Percentiles rank a stretch among this genome's conserved stretches.
phyloP scores from a whole-genome alignment of 352 stramenopile genomes.

The Phytophthora colocasiae region DNA sequence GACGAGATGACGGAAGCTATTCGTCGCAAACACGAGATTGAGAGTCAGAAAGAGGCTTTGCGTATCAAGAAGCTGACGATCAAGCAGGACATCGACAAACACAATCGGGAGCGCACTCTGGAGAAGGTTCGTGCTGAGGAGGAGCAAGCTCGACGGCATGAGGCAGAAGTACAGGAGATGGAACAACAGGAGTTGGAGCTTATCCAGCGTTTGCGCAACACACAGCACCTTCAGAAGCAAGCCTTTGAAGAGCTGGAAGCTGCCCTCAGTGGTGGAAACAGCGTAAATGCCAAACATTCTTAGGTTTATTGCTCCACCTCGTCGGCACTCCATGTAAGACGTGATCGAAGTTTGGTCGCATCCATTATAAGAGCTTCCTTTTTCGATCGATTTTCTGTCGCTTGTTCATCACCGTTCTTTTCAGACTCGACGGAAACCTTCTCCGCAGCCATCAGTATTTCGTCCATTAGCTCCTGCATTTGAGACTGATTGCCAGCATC shows the following conservation, averaged over 20 bases:
- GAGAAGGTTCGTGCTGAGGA: conserved; percentile 77
- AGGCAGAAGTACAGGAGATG: conserved; percentile 83
- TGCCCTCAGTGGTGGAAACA: conserved; percentile 57
- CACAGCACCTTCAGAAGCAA: conserved; percentile 86
- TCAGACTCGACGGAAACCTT: conserved; percentile 3
- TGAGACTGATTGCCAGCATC: conserved; percentile 27
- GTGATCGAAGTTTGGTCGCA: conserved; percentile 20
- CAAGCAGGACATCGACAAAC: conserved; percentile 78
- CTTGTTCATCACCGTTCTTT: conserved; percentile 9
- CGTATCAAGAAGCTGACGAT: conserved; percentile 72
- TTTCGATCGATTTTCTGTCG: conserved; percentile 4
- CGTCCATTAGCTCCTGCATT: conserved; percentile 27
- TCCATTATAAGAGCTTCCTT: conserved; percentile 41
- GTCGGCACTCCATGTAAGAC: conserved; percentile 34
- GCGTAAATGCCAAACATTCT: conserved; percentile 8
- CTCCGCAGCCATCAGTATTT: conserved; percentile 16
- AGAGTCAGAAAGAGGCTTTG: conserved; percentile 71
- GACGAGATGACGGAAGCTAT: conserved; percentile 73
- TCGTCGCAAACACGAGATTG: conserved; percentile 74
- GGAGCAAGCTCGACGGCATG: conserved; percentile 60
- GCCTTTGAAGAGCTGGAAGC: conserved; percentile 87
- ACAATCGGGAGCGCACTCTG: conserved; percentile 63
- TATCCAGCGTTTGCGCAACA: conserved; percentile 84
- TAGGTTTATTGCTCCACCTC: conserved; percentile 11
- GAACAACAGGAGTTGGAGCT: conserved; percentile 82